Percentiles rank a stretch among this genome's conserved stretches.
These are phyloP conservation scores for Xylaria palmicola DNA, from an alignment of 495 filamentous ascomycete species.

Conservation along the genomic window DNA sequence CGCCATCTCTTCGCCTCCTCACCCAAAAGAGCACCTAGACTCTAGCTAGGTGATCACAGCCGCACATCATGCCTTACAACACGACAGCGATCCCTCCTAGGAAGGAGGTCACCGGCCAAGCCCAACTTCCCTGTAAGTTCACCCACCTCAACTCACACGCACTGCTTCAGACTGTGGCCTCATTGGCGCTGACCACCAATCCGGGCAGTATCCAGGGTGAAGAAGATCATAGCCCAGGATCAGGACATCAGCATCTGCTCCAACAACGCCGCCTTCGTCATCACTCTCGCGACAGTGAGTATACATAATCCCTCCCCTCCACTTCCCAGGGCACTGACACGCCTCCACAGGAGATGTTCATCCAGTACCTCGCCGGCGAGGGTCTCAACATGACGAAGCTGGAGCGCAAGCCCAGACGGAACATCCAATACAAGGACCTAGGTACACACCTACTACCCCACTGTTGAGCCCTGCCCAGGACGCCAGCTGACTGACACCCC, in stretches of 20 bases:
- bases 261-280: conserved; percentile 91
- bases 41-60: no score
- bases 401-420: conserved; percentile 87
- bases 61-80: conserved; percentile 77
- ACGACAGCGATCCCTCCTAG: conserved; percentile 74
- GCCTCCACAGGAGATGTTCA: conserved; percentile 95
- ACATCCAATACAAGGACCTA: conserved; percentile 94
- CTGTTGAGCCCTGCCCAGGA: background rate
- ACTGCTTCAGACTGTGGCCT: background rate
- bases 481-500: background rate
- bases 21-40: no score
- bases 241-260: conserved; percentile 81
- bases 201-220: conserved; percentile 79
- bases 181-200: background rate
- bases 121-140: conserved; percentile 77
- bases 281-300: conserved; percentile 81
- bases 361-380: conserved; percentile 84
- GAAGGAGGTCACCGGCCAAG: conserved; percentile 81
- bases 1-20: no score
- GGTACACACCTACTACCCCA: background rate
- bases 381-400: conserved; percentile 84
- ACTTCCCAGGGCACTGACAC: conserved; percentile 4
- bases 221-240: conserved; percentile 88
- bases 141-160: background rate
- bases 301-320: background rate